phyloP scores from a whole-genome alignment of 2,329 filamentous ascomycete species.

The Trichoderma sp. region DNA sequence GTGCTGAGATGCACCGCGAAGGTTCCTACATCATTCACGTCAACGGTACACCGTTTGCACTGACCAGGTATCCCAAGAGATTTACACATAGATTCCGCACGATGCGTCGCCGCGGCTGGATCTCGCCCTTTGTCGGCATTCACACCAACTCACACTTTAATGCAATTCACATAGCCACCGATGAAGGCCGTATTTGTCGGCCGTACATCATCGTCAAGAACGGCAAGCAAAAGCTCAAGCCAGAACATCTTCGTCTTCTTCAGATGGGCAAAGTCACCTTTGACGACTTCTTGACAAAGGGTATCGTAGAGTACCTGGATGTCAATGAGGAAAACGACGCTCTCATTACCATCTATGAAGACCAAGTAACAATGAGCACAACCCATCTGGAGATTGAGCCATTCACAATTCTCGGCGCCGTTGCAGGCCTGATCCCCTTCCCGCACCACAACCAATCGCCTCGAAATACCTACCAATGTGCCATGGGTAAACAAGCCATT shows the following conservation, averaged over 20 bases:
- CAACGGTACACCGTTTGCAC: constrained; percentile 90
- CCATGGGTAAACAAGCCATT: constrained; percentile 99
- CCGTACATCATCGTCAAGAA: constrained; percentile 95
- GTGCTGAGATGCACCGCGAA: constrained; percentile 80
- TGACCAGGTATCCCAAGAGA: constrained; percentile 81
- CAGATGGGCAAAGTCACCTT: constrained; percentile 85
- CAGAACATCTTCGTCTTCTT: constrained; percentile 75
- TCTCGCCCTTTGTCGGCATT: constrained; percentile 96
- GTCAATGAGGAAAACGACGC: constrained; percentile 98
- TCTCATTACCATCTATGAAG: constrained; percentile 86
- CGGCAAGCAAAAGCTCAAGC: constrained; percentile 75
- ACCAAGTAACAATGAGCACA: constrained; percentile 76
- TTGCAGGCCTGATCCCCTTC: constrained; percentile 95
- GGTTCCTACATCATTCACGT: constrained; percentile 90
- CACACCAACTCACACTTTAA: constrained; percentile 92
- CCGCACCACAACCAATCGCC: constrained; percentile 99
- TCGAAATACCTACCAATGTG: constrained; percentile 97
- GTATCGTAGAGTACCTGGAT: constrained; percentile 93
- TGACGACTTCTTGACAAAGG: constrained; percentile 88
- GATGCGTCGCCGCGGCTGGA: constrained; percentile 83
- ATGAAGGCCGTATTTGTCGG: constrained; percentile 94
- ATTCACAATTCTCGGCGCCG: constrained; percentile 93
- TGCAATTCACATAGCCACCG: constrained; percentile 92
- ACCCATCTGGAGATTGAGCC: constrained; percentile 98
- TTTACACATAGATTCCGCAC: constrained; percentile 85